phyloP scores from a whole-genome alignment of 495 filamentous ascomycete species.

The Astrothelium macrocarpum region DNA sequence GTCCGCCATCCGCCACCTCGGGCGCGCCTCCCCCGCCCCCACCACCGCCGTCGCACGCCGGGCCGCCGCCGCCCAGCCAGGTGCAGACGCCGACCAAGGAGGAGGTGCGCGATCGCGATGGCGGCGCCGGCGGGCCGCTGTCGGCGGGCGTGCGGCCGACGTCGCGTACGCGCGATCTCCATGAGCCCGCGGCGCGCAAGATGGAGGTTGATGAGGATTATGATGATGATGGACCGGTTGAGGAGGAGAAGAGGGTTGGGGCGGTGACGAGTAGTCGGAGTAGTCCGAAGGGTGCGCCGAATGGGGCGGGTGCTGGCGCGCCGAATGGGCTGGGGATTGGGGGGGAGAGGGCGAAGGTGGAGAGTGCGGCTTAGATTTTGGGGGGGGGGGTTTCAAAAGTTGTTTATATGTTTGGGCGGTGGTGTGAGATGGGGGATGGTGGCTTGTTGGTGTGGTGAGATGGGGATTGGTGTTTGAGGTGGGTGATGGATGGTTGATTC shows the following conservation, averaged over 20 bases:
- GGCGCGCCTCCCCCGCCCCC: conserved; percentile 44
- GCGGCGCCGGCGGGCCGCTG: conserved; percentile 29
- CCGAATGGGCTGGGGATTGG: conserved; percentile 1
- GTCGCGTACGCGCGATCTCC: conserved; percentile 21
- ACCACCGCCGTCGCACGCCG: conserved; percentile 35
- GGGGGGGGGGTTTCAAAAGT: background rate
- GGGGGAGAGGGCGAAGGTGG: conserved; percentile 4
- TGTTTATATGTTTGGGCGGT: background rate
- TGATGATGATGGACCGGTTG: conserved; percentile 76
- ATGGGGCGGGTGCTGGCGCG: background rate
- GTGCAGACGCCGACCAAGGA: conserved; percentile 45
- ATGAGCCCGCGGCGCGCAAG: conserved; percentile 79
- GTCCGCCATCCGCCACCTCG: conserved; percentile 6
- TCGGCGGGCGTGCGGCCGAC: background rate
- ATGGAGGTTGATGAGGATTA: conserved; percentile 98
- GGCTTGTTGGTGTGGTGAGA: background rate
- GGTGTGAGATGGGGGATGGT: background rate
- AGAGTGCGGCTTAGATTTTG: background rate
- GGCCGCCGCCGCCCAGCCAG: conserved; percentile 26
- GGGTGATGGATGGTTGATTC: background rate
- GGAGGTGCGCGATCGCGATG: conserved; percentile 34
- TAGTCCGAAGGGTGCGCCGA: background rate
- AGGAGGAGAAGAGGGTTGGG: conserved; percentile 52
- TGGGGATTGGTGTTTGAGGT: background rate
- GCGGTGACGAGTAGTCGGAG: background rate